Evolutionary conservation across 2,329 filamentous ascomycete species (phyloP).

Genomic region (Berkeleyomyces rouxiae): DNA sequence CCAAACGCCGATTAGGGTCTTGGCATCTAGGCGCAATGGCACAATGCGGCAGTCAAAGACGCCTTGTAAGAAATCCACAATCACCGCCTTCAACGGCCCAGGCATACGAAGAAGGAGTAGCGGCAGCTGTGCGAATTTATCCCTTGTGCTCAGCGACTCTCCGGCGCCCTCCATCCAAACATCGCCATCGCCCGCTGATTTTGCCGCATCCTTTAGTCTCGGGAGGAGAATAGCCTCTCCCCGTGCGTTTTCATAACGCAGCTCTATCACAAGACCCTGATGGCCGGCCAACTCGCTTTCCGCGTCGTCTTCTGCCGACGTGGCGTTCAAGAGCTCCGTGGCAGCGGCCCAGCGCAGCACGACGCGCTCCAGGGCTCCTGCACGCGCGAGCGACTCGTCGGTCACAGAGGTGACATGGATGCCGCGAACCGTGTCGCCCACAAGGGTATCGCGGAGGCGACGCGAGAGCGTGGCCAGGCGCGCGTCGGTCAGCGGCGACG

Average conservation of each 20-base stretch:
- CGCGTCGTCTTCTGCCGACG: neutral
- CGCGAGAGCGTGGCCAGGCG: conserved; percentile 29
- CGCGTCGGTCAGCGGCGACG: conserved; percentile 20
- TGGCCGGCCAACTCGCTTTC: conserved; percentile 5
- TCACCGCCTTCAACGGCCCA: conserved; percentile 29
- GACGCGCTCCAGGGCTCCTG: conserved; percentile 30
- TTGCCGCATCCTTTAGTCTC: neutral
- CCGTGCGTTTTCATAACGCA: conserved; percentile 35
- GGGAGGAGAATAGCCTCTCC: conserved; percentile 37
- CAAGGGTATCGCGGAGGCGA: conserved; percentile 35
- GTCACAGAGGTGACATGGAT: conserved; percentile 33
- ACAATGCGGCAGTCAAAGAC: conserved; percentile 41
- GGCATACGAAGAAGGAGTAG: conserved; percentile 41
- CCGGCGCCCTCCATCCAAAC: neutral
- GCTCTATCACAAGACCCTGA: conserved; percentile 27
- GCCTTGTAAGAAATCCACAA: conserved; percentile 34
- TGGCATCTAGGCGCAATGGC: conserved; percentile 32
- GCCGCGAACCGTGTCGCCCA: conserved; percentile 43
- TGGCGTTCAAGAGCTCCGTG: conserved; percentile 15
- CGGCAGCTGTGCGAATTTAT: conserved; percentile 31
- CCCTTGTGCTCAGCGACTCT: neutral
- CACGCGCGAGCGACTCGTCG: conserved; percentile 24
- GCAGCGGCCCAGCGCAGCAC: conserved; percentile 28
- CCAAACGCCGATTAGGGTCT: conserved; percentile 32
- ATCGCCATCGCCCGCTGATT: neutral